Percentiles rank a stretch among this genome's conserved stretches.
phyloP scores from a whole-genome alignment of 176 grass and related monocot genomes.

The Oryza nivara region DNA sequence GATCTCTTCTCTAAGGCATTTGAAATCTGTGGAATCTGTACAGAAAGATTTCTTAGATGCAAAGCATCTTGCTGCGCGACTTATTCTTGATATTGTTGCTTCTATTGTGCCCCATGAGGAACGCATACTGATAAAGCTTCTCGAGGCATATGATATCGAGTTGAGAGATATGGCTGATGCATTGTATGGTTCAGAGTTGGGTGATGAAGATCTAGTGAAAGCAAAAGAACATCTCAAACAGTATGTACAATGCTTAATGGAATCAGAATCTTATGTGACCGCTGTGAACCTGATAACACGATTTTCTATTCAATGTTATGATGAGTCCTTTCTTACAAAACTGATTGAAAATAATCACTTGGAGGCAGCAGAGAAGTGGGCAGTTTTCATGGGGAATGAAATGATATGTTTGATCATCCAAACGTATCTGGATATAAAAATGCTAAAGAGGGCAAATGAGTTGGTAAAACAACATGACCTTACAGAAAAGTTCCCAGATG shows the following conservation, averaged over 20 bases:
- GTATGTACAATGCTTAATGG: conserved; percentile 51
- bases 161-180: conserved; percentile 74
- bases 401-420: conserved; percentile 71
- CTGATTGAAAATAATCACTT: conserved; percentile 73
- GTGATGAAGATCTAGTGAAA: conserved; percentile 48
- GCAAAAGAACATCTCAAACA: conserved; percentile 55
- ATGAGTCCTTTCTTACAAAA: conserved; percentile 66
- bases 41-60: conserved; percentile 75
- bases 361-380: conserved; percentile 76
- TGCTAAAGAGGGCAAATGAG: conserved; percentile 85
- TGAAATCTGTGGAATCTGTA: conserved; percentile 57
- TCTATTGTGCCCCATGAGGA: conserved; percentile 71
- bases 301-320: conserved; percentile 65
- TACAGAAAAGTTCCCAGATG: conserved; percentile 79
- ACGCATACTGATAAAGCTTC: conserved; percentile 82
- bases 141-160: conserved; percentile 82
- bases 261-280: conserved; percentile 70
- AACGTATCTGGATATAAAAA: conserved; percentile 74
- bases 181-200: conserved; percentile 58
- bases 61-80: conserved; percentile 60
- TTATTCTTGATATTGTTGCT: conserved; percentile 72
- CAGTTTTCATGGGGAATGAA: conserved; percentile 75
- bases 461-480: conserved; percentile 81
- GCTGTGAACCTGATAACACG: conserved; percentile 72
- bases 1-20: conserved; percentile 73